Percentiles rank a stretch among this genome's conserved stretches.
These are phyloP conservation scores for Penicillium salamii DNA, from an alignment of 495 filamentous ascomycete genomes.

Conservation along the genomic window DNA sequence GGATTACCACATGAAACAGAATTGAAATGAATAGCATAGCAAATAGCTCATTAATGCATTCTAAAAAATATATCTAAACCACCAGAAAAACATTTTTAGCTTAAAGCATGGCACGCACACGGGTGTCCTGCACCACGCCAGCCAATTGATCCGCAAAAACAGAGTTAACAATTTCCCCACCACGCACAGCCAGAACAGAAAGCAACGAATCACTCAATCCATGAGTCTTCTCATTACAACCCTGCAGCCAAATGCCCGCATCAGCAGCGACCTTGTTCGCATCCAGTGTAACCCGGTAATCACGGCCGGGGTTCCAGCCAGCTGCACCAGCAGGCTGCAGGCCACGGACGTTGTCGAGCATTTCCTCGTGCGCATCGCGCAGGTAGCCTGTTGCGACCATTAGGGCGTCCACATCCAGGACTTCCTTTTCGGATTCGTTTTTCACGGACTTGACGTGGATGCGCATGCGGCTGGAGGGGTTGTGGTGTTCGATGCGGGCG, in stretches of 20 bases:
- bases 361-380: slow-evolving; percentile 72
- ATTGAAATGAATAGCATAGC: not conserved
- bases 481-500: slow-evolving; percentile 51
- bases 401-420: slow-evolving; percentile 72
- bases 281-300: slow-evolving; percentile 74
- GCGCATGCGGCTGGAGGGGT: slow-evolving; percentile 40
- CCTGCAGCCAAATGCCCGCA: slow-evolving; percentile 87
- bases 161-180: slow-evolving; percentile 73
- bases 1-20: too few relatives aligned
- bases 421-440: slow-evolving; percentile 44
- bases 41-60: slow-evolving; percentile 8
- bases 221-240: slow-evolving; percentile 89
- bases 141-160: slow-evolving; percentile 60
- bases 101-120: slow-evolving; percentile 42
- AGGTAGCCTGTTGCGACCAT: slow-evolving; percentile 88
- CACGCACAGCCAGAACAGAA: slow-evolving; percentile 70
- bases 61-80: slow-evolving; percentile 8
- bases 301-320: slow-evolving; percentile 44
- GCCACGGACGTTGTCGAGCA: slow-evolving; percentile 61
- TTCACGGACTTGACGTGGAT: slow-evolving; percentile 32
- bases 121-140: slow-evolving; percentile 39
- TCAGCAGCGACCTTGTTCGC: slow-evolving; percentile 57
- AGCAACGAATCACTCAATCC: slow-evolving; percentile 81
- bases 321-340: slow-evolving; percentile 56
- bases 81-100: not conserved